Base-by-base conservation (phyloP, 140 eudicot genomes). In the Erigeron philadelphicus region DNA sequence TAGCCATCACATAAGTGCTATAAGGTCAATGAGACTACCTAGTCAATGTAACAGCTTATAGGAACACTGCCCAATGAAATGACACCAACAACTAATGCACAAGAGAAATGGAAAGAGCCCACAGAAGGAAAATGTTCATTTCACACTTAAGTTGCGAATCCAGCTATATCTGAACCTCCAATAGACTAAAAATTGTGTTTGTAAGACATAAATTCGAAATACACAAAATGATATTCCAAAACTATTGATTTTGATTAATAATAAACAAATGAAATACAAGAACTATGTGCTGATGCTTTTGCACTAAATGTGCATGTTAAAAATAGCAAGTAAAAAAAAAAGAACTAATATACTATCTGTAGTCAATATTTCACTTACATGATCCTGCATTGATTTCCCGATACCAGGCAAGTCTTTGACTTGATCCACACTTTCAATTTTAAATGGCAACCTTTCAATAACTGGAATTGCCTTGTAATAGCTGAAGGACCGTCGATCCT, bases 311-410 rank as follows among this genome's bases (percentile, higher is more conserved):
- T 49, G 72, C 38, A 31, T 31, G 38, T 31, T 15, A 54, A 25
- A 44, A 66, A 74, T 72, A 62, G 49, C 9, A 69, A 46, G 35
- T 13, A 59, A 42, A 61, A 68, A 50, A 61, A 68, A 50, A 66
- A 43, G 76, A 10, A 19, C 35, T 46, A 63, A 42, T 40, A 45
- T 60, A 52, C 0, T 11, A 50, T 50, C 6, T 50, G 17, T 46
- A 52, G 16, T 45, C 17, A 46, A 21, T 44, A 13, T 16, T 44
- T 73, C 52, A 75, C 96, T 84, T 81, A 88, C 98, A 83, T 92
- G 98, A 57, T 92, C 98, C 76, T 85, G 93, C 92, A 92, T 71
- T 38, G 98, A 88, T 83, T 86, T 92, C 59, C 98, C 98, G 49
- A 92, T 88, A 38, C 85, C 85, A 48, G 98, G 96, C 11, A 92